Base-by-base conservation (phyloP, 2,329 filamentous ascomycete genomes). In the Ophidiomyces ophidiicola region DNA sequence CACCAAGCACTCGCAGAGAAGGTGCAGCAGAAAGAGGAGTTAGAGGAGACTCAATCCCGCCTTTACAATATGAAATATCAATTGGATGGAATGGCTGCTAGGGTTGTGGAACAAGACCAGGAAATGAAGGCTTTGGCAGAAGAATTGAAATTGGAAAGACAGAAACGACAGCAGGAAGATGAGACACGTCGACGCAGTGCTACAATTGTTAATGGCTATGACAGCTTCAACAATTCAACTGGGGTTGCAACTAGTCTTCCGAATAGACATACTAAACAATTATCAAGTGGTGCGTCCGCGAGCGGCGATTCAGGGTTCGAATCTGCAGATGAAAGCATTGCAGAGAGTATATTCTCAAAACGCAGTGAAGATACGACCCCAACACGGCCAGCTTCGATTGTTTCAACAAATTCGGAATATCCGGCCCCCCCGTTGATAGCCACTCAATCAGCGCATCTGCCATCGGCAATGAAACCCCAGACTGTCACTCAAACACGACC, bases 271-370 rank as follows among this genome's bases (percentile, higher is more conserved):
- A 39, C 42, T 21, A 41, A 33, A 39, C 45, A 43, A 41, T 36
- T 41, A 36, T 41, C 38, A 39, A 65, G 61, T 32, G 58, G 60
- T 33, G 54, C 54, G 5, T 64, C 62, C 3, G 54, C 60, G 15
- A 64, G 61, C 8, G 66, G 68, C 36, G 73, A 76, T 50, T 75
- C 72, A 4, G 72, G 72, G 32, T 75, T 75, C 44, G 73, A 76
- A 46, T 74, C 69, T 2, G 73, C 74, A 17, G 62, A 68, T 18
- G 71, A 74, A 41, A 69, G 67, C 26, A 61, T 69, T 17, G 56
- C 61, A 15, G 63, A 67, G 19, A 65, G 67, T 38, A 53, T 71
- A 14, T 69, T 67, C 47, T 67, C 63, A 0, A 55, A 60, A 12
- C 53, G 55, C n/a, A 42, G 45, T 40, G 58, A 61, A 23, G 45